Evolutionary conservation across 176 grass and related monocot genomes (phyloP).

Genomic region (Carex pumila): DNA sequence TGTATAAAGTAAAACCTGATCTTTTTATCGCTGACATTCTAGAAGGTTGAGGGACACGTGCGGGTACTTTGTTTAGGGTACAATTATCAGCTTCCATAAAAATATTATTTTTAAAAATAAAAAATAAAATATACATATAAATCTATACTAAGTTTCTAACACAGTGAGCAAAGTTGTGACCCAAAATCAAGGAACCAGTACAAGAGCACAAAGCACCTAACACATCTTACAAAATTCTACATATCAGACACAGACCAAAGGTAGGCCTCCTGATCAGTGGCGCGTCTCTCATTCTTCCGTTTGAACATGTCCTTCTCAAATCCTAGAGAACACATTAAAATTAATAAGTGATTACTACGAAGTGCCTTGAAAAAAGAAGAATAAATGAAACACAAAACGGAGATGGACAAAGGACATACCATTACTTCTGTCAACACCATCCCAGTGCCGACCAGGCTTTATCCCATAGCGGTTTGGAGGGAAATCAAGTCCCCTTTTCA

Average conservation of each 20-base stretch:
- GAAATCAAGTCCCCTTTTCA: constrained; percentile 82
- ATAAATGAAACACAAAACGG: not conserved
- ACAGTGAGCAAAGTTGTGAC: not conserved
- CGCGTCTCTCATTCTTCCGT: constrained; percentile 75
- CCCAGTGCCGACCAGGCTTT: constrained; percentile 88
- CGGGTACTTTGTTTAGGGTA: no score
- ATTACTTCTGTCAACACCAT: constrained; percentile 85
- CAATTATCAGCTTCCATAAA: no score
- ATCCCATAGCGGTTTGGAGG: constrained; percentile 84
- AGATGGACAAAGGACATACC: constrained; percentile 36
- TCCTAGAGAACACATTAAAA: constrained; percentile 33
- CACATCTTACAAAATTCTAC: constrained; percentile 19
- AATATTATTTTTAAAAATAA: not conserved
- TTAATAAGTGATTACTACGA: not conserved
- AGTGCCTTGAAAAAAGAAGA: not conserved
- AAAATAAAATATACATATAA: not conserved
- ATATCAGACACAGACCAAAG: constrained; percentile 92
- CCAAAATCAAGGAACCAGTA: not conserved
- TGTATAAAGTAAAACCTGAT: no score
- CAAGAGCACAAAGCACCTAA: not conserved
- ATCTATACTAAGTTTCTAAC: not conserved
- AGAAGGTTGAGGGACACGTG: no score
- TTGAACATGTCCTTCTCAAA: constrained; percentile 86
- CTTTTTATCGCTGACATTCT: no score
- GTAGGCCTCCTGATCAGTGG: constrained; percentile 73